These are phyloP conservation scores for Teratosphaeria nubilosa DNA, from an alignment of 2,329 filamentous ascomycete species.

Conservation along the genomic window DNA sequence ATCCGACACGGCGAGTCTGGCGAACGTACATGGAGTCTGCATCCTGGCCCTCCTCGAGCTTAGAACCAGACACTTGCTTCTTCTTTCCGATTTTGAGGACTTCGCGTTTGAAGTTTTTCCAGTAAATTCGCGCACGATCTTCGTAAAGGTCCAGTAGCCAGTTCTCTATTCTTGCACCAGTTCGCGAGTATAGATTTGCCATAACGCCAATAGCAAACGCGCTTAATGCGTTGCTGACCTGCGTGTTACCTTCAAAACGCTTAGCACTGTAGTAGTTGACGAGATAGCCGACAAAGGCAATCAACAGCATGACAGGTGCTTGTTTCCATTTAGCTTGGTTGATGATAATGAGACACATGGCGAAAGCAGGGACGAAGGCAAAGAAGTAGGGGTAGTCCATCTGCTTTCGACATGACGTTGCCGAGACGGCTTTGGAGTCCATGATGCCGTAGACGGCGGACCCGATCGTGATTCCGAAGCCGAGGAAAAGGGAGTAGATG, in stretches of 20 bases:
- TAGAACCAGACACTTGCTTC: conserved; percentile 1
- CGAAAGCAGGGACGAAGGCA: conserved; percentile 64
- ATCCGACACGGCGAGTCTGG: conserved; percentile 45
- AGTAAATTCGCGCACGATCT: conserved; percentile 34
- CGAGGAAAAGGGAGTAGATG: conserved; percentile 43
- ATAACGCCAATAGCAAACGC: conserved; percentile 66
- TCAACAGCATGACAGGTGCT: conserved; percentile 63
- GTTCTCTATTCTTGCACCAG: conserved; percentile 51
- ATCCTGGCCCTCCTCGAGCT: conserved; percentile 23
- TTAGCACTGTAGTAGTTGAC: conserved; percentile 64
- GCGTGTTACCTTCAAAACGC: conserved; percentile 58
- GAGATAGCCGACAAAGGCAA: conserved; percentile 62
- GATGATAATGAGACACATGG: conserved; percentile 64
- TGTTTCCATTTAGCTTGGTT: conserved; percentile 77
- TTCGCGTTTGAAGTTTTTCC: conserved; percentile 16
- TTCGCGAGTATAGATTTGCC: conserved; percentile 67
- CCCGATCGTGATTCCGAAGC: conserved; percentile 43
- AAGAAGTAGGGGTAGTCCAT: conserved; percentile 50
- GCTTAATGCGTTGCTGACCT: conserved; percentile 68
- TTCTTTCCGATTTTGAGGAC: conserved; percentile 23
- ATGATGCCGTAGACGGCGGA: conserved; percentile 40
- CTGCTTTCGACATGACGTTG: conserved; percentile 33
- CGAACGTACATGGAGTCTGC: conserved; percentile 20
- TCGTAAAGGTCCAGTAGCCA: conserved; percentile 46
- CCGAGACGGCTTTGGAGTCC: conserved; percentile 36